Evolutionary conservation across 495 filamentous ascomycete species (phyloP), one percentile per base, ranked within the genome.

Genomic region (Penicillium riverlandense): DNA sequence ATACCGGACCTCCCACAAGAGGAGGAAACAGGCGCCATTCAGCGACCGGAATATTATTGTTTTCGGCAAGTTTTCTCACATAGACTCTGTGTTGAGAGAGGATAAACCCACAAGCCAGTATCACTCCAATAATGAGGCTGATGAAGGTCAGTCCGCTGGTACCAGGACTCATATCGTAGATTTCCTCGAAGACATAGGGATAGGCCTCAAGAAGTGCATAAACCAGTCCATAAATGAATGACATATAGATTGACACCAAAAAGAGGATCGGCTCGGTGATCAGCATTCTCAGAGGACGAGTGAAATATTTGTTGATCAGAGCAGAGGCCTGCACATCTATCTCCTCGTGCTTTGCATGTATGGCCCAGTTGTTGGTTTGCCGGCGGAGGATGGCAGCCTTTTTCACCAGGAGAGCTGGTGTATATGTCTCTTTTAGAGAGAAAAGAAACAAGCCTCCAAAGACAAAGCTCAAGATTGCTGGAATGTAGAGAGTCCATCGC

Each of bases 301-400:
- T 56, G 31, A 76, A 59, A 42, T 72, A 73, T 34, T 67, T 71
- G 2, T 62, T 52, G 7, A 69, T 29, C 3, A 76, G 50, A 28
- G 62, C 53, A 5, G 34, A 39, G 7, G 70, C 42, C 6, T 67
- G 57, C 4, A 73, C 48, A 37, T 75, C 70, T 2, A 74, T 45
- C 41, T 70, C 64, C 43, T 75, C 73, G 27, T 72, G 70, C 39
- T 64, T 73, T 2, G 73, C 70, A 46, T 71, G 70, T 38, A 74
- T 70, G 0, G 58, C 65, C 70, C 65, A 70, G 43, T 74, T 75
- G 8, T 53, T 53, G 0, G 69, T 70, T 37, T 64, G 50, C 3
- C 63, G 56, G 8, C 72, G 62, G 11, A 76, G 43, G 4, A 48
- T 27, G 0, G 57, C 53, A 1, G 71, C 72, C 38, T 75, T 75